Conservation (phyloP, 2,329 filamentous ascomycete genomes). For the Verticillium longisporum region DNA sequence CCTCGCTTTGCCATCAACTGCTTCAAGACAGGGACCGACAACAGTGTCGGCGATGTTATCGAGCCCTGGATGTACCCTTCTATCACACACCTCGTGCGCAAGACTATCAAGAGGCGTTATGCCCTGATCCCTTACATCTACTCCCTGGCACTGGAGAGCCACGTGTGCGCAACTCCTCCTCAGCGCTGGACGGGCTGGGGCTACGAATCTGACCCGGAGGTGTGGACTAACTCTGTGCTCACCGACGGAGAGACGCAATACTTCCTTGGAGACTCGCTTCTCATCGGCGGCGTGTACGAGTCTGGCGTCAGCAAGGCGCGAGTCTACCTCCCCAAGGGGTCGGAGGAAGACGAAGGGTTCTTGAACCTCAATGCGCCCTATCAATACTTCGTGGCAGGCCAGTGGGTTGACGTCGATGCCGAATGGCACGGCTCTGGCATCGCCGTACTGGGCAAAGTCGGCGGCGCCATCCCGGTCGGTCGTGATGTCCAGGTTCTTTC, state of each 20-base stretch:
- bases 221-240: slow-evolving; percentile 52
- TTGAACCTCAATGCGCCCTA: slow-evolving; percentile 57
- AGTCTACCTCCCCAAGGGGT: slow-evolving; percentile 56
- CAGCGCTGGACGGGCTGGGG: slow-evolving; percentile 71
- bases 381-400: slow-evolving; percentile 41
- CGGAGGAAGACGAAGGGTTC: slow-evolving; percentile 47
- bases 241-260: slow-evolving; percentile 63
- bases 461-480: slow-evolving; percentile 31
- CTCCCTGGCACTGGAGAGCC: slow-evolving; percentile 55
- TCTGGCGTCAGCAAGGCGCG: slow-evolving; percentile 44
- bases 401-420: slow-evolving; percentile 31
- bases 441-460: slow-evolving; percentile 29
- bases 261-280: slow-evolving; percentile 62
- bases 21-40: slow-evolving; percentile 66
- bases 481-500: slow-evolving; percentile 26
- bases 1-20: slow-evolving; percentile 71
- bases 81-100: slow-evolving; percentile 54
- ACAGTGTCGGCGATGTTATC: slow-evolving; percentile 63
- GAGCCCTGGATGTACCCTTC: slow-evolving; percentile 74
- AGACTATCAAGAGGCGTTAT: slow-evolving; percentile 63
- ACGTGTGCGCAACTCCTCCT: slow-evolving; percentile 53
- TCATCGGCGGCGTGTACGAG: slow-evolving; percentile 63
- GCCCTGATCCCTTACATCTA: slow-evolving; percentile 68
- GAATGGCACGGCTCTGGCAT: slow-evolving; percentile 35
- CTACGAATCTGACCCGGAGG: slow-evolving; percentile 58